phyloP scores from a whole-genome alignment of 2,329 filamentous ascomycete genomes.

The Aureobasidium sp. region DNA sequence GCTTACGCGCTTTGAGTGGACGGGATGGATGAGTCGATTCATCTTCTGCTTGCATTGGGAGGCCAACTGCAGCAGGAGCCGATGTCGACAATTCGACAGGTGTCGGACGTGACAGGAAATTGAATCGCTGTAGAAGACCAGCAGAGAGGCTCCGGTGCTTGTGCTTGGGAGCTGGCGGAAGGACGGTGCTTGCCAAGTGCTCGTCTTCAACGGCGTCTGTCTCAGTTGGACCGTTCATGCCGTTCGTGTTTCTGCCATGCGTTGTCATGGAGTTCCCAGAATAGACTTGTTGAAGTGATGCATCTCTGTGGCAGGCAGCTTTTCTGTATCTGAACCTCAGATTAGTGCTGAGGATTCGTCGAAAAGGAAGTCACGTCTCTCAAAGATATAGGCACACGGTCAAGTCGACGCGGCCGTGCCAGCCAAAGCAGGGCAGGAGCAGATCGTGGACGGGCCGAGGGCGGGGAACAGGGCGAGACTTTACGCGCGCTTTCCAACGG shows the following conservation, averaged over 20 bases:
- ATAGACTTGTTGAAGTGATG: neutral
- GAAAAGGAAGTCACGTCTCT: neutral
- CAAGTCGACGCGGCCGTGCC: neutral
- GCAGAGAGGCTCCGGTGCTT: constrained; percentile 6
- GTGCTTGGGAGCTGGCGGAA: neutral
- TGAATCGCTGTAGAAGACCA: constrained; percentile 10
- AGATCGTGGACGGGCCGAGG: neutral
- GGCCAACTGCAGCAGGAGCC: constrained; percentile 4
- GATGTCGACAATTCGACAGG: neutral
- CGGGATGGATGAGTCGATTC: constrained; percentile 44
- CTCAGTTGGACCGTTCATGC: constrained; percentile 9
- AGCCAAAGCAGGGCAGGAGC: neutral
- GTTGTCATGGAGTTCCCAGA: neutral
- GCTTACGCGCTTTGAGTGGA: constrained; percentile 54
- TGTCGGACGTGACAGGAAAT: constrained; percentile 1
- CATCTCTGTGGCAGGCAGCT: neutral
- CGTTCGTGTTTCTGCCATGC: neutral
- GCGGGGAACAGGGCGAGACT: neutral
- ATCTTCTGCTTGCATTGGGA: constrained; percentile 18
- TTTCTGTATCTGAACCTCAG: neutral
- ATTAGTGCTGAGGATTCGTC: neutral
- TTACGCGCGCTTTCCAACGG: neutral
- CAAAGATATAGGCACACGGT: neutral
- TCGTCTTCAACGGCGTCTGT: constrained; percentile 11
- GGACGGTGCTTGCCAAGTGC: constrained; percentile 1